Evolutionary conservation across 345 rosid species (phyloP), one percentile per base, ranked within the genome.

Genomic region (Carallia pectinifolia): DNA sequence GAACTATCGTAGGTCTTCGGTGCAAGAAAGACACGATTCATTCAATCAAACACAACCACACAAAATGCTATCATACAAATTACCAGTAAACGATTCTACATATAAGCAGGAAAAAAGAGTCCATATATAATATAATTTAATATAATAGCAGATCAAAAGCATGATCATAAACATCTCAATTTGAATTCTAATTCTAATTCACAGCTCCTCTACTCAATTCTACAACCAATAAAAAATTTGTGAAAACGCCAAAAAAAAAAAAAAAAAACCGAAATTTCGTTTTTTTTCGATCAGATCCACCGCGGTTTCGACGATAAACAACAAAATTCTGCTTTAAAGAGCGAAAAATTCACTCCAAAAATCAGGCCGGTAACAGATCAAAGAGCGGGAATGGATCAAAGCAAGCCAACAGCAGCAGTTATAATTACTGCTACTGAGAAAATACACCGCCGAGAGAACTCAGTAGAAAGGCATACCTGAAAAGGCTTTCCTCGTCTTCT

Each of bases 281-380:
- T n/a, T 17, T 8, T 12, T 19, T 2, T 23, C 19, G 27, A 59
- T 48, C 71, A 79, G 82, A 79, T 79, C 82, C 71, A 60, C 19
- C 47, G 31, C 67, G 15, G 15, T 50, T 44, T 44, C 3, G 36
- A 47, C 68, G 13, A 9, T 53, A 13, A 19, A 12, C 18, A 48
- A 52, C 78, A 70, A 33, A 52, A 72, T 56, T 13, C 23, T 27
- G 64, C 19, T 33, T 5, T 3, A 30, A 37, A 53, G 23, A 62
- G 23, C 34, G 27, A 15, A 40, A 61, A 4, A n/a, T 60, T 19
- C 52, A 66, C 39, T 33, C 31, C 50, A 44, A 61, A 29, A 66
- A 17, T 53, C n/a, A 27, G 10, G 16, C 34, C 27, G 6, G 6
- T 15, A 30, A 37, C 66, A 52, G 62, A 55, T 47, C 64, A 68